phyloP scores from a whole-genome alignment of 495 filamentous ascomycete genomes.

The Lasiosphaeris hirsuta region DNA sequence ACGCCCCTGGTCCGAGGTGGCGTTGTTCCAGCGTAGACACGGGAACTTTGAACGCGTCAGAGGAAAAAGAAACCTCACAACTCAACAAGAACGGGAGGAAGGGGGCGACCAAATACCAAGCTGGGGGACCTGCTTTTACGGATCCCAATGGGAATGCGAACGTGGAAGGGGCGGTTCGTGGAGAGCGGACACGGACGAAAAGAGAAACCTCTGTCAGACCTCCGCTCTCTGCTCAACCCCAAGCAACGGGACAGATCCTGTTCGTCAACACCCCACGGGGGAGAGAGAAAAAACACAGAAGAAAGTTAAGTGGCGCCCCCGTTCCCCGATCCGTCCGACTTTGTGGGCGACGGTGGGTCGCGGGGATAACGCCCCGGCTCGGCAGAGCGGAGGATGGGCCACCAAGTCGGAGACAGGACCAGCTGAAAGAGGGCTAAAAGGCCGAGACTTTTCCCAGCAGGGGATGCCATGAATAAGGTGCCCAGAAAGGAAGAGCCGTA shows the following conservation, averaged over 20 bases:
- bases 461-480: constrained; percentile 1
- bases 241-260: constrained; percentile 3
- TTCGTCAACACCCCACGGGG: constrained; percentile 2
- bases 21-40: background rate
- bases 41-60: constrained; percentile 2
- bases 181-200: constrained; percentile 4
- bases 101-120: constrained; percentile 1
- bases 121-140: constrained; percentile 1
- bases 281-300: constrained; percentile 3
- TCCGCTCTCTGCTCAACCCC: background rate
- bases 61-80: constrained; percentile 3
- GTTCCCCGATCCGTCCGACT: constrained; percentile 2
- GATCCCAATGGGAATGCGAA: constrained; percentile 5
- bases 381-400: background rate
- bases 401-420: background rate
- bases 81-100: background rate
- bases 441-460: background rate
- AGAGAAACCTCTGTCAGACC: background rate
- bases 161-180: background rate
- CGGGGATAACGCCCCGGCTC: constrained; percentile 1
- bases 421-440: constrained; percentile 3
- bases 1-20: background rate
- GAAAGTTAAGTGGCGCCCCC: constrained; percentile 1
- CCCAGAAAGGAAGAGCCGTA: background rate
- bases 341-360: background rate